Base-by-base conservation (phyloP, 306 rosid genomes). In the Fragaria vesca region DNA sequence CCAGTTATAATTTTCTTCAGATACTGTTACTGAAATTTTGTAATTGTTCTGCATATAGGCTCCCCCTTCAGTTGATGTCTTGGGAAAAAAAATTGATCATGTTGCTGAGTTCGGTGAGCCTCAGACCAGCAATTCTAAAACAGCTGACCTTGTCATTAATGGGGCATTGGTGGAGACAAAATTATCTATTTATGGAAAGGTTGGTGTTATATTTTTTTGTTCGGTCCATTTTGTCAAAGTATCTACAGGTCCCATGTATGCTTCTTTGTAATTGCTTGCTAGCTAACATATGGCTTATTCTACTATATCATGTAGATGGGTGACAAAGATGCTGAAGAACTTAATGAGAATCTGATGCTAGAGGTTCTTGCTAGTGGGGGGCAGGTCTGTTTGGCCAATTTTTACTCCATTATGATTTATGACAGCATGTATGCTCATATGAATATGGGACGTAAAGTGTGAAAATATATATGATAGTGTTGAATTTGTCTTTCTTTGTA, bases 341-440 rank as follows among this genome's bases (percentile, higher is more conserved):
- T 69, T 75, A 87, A 87, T 0, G 99, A 95, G 86, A 77, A 82
- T 81, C 88, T 88, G 72, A 87, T 93, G 83, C 93, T 95, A 67
- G 97, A 88, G 76, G 80, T 90, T 82, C 91, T 88, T 89, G 99
- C 94, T 12, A 90, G 86, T 62, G 97, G 99, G 50, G 99, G 97
- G 63, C 93, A 93, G 97, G 99, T 95, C 75, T 77, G 89, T 86
- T 36, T 57, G 15, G 36, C 80, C 55, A 58, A 34, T 68, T 58
- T 62, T 21, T 47, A 73, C 40, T 47, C 18, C 28, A 17, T 24
- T 66, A 36, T 54, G 48, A 78, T 40, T 43, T 55, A 8, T 72
- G 12, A 52, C 18, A 51, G 63, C 63, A 28, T 75, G n/a, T 43
- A 11, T 42, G 12, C 50, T 63, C 47, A 45, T 12, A 12, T 34